These are phyloP conservation scores for Omphalea diandra DNA, from an alignment of 441 rosid genomes.

Conservation along the genomic window DNA sequence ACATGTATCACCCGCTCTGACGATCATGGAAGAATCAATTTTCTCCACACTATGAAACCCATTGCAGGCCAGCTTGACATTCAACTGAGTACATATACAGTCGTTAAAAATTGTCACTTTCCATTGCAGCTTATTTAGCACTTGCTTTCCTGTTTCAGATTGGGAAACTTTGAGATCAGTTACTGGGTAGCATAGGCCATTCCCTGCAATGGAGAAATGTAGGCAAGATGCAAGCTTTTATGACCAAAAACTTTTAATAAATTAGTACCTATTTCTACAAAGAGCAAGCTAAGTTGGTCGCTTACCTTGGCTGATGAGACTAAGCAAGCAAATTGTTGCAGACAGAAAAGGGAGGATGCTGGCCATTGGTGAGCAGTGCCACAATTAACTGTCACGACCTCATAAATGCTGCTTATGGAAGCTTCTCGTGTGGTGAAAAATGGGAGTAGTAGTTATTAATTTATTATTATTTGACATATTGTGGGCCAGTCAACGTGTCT, in stretches of 20 bases:
- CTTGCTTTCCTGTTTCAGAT: background rate
- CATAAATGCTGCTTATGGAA: no score
- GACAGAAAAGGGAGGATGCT: background rate
- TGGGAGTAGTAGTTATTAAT: background rate
- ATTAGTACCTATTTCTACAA: background rate
- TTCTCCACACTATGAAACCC: conserved; percentile 23
- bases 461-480: background rate
- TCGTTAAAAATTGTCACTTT: conserved; percentile 21
- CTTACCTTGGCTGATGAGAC: conserved; percentile 23
- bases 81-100: conserved; percentile 22
- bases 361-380: conserved; percentile 14
- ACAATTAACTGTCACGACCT: no score
- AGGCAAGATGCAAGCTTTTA: background rate
- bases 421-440: background rate
- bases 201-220: conserved; percentile 17
- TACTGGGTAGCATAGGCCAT: conserved; percentile 17
- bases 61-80: conserved; percentile 25
- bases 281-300: background rate
- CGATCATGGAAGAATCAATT: conserved; percentile 19
- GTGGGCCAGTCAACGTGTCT: background rate
- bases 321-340: conserved; percentile 12
- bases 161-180: conserved; percentile 20
- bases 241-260: background rate
- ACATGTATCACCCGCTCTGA: conserved; percentile 18
- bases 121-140: conserved; percentile 23